Base-by-base conservation (phyloP, 176 grass and related monocot species). In the Rhipidocladum racemiflorum region DNA sequence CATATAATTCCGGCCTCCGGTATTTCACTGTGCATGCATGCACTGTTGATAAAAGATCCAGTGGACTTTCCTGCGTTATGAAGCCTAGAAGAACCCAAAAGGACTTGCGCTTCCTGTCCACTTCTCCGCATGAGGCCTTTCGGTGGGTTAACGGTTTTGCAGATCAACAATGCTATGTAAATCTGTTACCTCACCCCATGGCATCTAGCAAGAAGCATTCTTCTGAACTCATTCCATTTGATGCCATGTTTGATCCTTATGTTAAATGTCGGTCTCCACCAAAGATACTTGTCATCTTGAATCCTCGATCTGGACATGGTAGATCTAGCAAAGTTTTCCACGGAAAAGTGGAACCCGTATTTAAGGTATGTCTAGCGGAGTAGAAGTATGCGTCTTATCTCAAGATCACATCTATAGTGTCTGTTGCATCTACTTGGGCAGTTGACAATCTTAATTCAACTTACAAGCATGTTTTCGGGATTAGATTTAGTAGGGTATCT, bases 261-360 rank as follows among this genome's bases (percentile, higher is more conserved):
- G 92, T 99, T 85, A 99, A 93, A 89, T 91, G 91, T 84, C 94
- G 91, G 75, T 93, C 89, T 88, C 89, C 87, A 48, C 91, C 87
- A 54, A 95, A 88, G 81, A 90, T 99, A 73, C 93, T 99, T 91
- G 91, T 99, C 68, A 91, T 99, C 79, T 76, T 99, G 89, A 99
- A 99, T 87, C 97, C 97, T 85, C 89, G 91, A 64, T 99, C 93
- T 77, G 97, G 97, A 57, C 97, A 95, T 70, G 97, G 97, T 68
- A 88, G 97, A 87, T 95, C 92, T 81, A 99, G 93, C 87, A 99
- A 95, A 91, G 87, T 96, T 77, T 99, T 95, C 72, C 91, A 99
- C 18, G 88, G 89, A 77, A 95, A 99, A 87, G 91, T 99, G 77
- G 97, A 99, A 80, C 93, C 97, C 45, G 96, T 99, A 83, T 99